Evolutionary conservation across 2,329 filamentous ascomycete genomes (phyloP), one percentile per base, ranked within the genome.

Genomic region (Colletotrichum zoysiae): DNA sequence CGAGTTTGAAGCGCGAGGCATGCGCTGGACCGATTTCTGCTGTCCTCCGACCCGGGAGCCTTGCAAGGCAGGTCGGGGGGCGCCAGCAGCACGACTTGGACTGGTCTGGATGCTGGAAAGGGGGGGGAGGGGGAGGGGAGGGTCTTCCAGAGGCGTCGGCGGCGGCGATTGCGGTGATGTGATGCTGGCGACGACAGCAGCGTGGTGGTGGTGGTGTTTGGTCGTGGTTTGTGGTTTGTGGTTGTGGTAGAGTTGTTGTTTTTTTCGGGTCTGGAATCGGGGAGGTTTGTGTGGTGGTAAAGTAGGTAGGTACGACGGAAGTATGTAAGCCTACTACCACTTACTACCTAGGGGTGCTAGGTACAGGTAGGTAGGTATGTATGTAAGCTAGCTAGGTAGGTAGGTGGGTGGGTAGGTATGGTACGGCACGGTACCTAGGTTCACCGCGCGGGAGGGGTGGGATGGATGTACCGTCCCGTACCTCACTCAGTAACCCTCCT

Each of bases 1-100:
- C 81, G 86, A 86, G 81, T 83, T 85, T 78, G 87, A 84, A 79
- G 84, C 86, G 81, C 88, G 88, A 90, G 88, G 87, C 88, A 90
- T 90, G 86, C 86, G 86, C 83, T 79, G 78, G 76, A 75, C 76
- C 75, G 33, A 48, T 74, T 77, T 78, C 78, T 79, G 78, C 79
- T 79, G 78, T 77, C 79, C 78, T 77, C 79, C 79, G 78, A 78
- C 80, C 81, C 77, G 74, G 73, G 74, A 77, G 79, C 80, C 79
- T 78, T 70, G 65, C 44, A 42, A 69, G 74, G 73, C 69, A 78
- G 78, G 79, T 76, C 79, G 77, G 69, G 69, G 23, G 79, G 81
- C 61, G 77, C 78, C 78, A 78, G 79, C 79, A 82, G 78, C 78
- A 75, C 78, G 76, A 72, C 70, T 66, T 61, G 65, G 42, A 60